phyloP scores from a whole-genome alignment of 495 filamentous ascomycete genomes.

The Daldinia childiae region DNA sequence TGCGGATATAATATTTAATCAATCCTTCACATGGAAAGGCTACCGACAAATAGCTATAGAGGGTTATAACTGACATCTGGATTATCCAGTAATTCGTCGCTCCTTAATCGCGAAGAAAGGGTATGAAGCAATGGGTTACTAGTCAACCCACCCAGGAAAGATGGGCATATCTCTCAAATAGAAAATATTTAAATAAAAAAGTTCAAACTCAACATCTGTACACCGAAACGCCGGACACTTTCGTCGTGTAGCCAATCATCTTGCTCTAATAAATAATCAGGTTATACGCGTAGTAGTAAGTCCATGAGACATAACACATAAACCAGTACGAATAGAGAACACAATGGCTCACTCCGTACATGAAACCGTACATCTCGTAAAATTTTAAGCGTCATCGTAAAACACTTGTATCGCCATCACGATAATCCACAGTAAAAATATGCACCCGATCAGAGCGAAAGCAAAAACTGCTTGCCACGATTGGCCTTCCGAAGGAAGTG shows the following conservation, averaged over 20 bases:
- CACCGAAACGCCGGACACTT: background rate
- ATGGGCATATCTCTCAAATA: background rate
- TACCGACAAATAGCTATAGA: background rate
- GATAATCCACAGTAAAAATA: conserved; percentile 96
- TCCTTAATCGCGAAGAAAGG: background rate
- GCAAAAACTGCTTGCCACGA: conserved; percentile 71
- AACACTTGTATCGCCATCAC: conserved; percentile 91
- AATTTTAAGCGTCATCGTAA: conserved; percentile 54
- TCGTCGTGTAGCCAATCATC: background rate
- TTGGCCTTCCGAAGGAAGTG: conserved; percentile 48
- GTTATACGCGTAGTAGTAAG: background rate
- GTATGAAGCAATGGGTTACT: background rate
- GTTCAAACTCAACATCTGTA: background rate
- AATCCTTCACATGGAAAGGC: background rate
- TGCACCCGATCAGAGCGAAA: conserved; percentile 77
- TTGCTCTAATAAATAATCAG: background rate
- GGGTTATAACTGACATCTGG: background rate
- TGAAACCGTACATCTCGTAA: background rate
- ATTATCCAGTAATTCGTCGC: background rate
- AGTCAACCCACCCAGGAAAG: background rate
- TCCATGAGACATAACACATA: background rate
- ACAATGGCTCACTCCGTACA: no score
- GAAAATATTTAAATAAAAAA: background rate
- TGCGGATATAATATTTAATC: no score
- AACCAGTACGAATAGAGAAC: no score